Conservation (phyloP, 108 stramenopile species). For the Fragilaria radians region DNA sequence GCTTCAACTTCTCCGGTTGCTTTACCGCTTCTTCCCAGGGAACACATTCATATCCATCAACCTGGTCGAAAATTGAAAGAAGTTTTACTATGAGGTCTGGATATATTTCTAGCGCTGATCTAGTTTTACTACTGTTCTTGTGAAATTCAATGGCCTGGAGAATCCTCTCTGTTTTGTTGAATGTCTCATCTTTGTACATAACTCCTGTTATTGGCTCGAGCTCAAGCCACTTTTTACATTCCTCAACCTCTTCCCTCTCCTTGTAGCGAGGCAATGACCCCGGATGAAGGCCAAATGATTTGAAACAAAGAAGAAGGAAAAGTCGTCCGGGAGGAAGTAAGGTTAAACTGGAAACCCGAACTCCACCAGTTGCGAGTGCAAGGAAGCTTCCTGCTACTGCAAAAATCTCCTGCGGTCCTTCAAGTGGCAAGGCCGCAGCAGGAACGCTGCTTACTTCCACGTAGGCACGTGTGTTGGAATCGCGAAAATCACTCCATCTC, state of each 20-base stretch:
- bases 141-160: constrained; percentile 39
- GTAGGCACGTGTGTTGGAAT: constrained; percentile 10
- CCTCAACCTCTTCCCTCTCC: constrained; percentile 4
- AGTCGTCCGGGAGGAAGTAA: constrained; percentile 57
- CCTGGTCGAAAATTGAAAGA: constrained; percentile 45
- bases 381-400: constrained; percentile 55
- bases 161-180: neutral
- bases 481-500: constrained; percentile 23
- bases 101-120: constrained; percentile 54
- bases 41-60: constrained; percentile 37
- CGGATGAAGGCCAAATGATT: constrained; percentile 48
- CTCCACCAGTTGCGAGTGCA: constrained; percentile 47
- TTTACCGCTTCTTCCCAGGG: no score
- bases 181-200: constrained; percentile 1
- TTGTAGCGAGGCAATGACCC: constrained; percentile 12
- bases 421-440: constrained; percentile 20
- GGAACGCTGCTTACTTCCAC: constrained; percentile 27
- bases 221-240: constrained; percentile 12
- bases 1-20: no score
- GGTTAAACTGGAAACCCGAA: constrained; percentile 52
- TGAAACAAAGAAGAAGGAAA: constrained; percentile 38
- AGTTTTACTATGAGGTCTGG: constrained; percentile 40
- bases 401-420: constrained; percentile 3
- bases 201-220: no score
- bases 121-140: constrained; percentile 25